phyloP scores from a whole-genome alignment of 2,329 filamentous ascomycete genomes.

The Claviceps sp. region DNA sequence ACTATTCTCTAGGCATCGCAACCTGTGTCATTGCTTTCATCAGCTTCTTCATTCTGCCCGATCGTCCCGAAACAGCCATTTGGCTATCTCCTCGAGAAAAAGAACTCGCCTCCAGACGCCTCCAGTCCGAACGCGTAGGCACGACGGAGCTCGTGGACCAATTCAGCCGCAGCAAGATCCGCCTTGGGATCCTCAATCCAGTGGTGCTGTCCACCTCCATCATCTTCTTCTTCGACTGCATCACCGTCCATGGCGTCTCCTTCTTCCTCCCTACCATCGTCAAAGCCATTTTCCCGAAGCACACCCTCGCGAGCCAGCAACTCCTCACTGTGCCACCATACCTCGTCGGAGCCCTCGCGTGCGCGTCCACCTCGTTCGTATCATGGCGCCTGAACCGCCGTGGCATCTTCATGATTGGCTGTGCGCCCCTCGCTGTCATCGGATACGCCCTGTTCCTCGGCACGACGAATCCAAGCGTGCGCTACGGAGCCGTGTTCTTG shows the following conservation, averaged over 20 bases:
- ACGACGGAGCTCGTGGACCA: constrained; percentile 43
- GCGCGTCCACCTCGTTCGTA: constrained; percentile 42
- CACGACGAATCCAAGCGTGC: constrained; percentile 31
- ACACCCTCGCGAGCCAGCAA: constrained; percentile 47
- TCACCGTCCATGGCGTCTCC: constrained; percentile 58
- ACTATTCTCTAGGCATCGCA: constrained; percentile 36
- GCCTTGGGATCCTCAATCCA: constrained; percentile 50
- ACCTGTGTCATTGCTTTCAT: constrained; percentile 37
- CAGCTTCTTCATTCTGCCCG: constrained; percentile 48
- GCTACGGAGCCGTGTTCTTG: constrained; percentile 57
- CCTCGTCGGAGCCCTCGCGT: constrained; percentile 50
- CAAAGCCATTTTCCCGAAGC: constrained; percentile 49
- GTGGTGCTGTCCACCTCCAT: constrained; percentile 35
- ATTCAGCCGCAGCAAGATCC: constrained; percentile 44
- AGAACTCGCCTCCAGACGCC: constrained; percentile 45
- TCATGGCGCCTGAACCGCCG: constrained; percentile 47
- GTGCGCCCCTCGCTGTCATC: constrained; percentile 46
- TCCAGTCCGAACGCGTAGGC: constrained; percentile 44
- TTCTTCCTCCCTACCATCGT: constrained; percentile 65
- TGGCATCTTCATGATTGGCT: constrained; percentile 44
- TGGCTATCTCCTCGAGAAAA: constrained; percentile 54
- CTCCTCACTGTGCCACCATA: constrained; percentile 60
- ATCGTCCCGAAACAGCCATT: constrained; percentile 50
- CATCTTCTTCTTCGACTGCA: constrained; percentile 52
- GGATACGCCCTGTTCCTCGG: constrained; percentile 59